Evolutionary conservation across 768 basidiomycete species (phyloP).

Genomic region (Pholiota conissans): DNA sequence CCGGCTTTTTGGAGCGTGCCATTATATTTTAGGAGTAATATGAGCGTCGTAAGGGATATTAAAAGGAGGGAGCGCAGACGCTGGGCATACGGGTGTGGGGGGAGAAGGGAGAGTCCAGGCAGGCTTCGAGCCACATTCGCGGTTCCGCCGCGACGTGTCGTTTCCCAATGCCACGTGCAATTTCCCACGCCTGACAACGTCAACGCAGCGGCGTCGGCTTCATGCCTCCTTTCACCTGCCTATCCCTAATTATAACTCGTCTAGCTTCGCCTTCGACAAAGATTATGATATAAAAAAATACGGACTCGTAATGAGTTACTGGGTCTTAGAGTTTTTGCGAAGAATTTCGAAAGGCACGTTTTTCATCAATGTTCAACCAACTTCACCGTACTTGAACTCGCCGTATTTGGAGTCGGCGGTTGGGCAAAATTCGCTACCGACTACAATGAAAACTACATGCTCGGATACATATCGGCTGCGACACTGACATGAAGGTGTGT

Average conservation of each 20-base stretch:
- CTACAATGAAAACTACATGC: no score
- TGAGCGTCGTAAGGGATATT: background rate
- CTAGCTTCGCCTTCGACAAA: no score
- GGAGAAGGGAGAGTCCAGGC: constrained; percentile 8
- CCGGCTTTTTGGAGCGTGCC: constrained; percentile 19
- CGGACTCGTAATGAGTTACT: no score
- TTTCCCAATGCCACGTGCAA: constrained; percentile 16
- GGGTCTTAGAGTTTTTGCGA: no score
- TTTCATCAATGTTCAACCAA: no score
- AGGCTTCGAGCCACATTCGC: constrained; percentile 3
- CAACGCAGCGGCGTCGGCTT: background rate
- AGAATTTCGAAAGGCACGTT: no score
- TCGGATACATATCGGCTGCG: no score
- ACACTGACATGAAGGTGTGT: no score
- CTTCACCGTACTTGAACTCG: no score
- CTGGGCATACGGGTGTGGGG: constrained; percentile 7
- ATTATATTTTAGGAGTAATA: constrained; percentile 8
- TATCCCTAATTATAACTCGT: background rate
- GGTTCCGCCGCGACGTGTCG: constrained; percentile 7
- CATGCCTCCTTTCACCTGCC: background rate
- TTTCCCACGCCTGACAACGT: background rate
- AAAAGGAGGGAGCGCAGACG: background rate
- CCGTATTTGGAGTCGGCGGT: no score
- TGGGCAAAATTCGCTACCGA: no score
- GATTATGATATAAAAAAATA: no score